Base-by-base conservation (phyloP, 192 early-diverging fungal species). In the Thamnidium elegans region DNA sequence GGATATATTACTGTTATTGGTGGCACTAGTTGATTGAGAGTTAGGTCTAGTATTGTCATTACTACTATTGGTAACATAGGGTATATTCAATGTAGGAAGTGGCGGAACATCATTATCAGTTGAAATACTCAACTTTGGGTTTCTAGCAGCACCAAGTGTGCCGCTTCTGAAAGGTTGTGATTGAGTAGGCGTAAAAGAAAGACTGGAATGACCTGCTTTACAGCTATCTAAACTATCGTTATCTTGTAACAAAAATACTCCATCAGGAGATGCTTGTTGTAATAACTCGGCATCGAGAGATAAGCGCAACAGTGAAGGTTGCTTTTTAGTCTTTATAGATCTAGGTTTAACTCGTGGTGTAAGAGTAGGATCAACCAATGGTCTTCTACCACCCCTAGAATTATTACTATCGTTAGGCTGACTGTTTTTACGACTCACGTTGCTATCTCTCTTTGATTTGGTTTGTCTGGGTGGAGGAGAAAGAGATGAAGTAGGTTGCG, bases 381-480 rank as follows among this genome's bases (percentile, higher is more conserved):
- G 55, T 39, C 17, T 30, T 36, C 55, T 30, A 15, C 61, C 45
- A 34, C n/a, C 26, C 10, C 23, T 34, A 3, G 30, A 34, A 34
- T 21, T 30, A 26, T 31, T 32, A 7, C 13, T 32, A 13, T 39
- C 5, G 9, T 39, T 19, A 30, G 21, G 23, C 11, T 32, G 31
- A 30, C 30, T 15, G 46, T 30, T 21, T 60, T 48, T n/a, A 32
- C 10, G 23, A 50, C 61, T 63, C 32, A 31, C 31, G 8, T 39
- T 51, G 0, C 50, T 36, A n/a, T 54, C 50, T 39, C 50, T 53
- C 14, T 26, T 64, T 52, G 51, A 20, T 10, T 43, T 64, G 8
- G 51, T 26, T 4, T 44, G 63, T 43, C 63, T 11, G 53, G 63
- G 63, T 43, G 63, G 63, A 7, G 63, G 63, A 20, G 63, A 53